phyloP scores from a whole-genome alignment of 1,139 yeast species.

The Hansenula sp. region DNA sequence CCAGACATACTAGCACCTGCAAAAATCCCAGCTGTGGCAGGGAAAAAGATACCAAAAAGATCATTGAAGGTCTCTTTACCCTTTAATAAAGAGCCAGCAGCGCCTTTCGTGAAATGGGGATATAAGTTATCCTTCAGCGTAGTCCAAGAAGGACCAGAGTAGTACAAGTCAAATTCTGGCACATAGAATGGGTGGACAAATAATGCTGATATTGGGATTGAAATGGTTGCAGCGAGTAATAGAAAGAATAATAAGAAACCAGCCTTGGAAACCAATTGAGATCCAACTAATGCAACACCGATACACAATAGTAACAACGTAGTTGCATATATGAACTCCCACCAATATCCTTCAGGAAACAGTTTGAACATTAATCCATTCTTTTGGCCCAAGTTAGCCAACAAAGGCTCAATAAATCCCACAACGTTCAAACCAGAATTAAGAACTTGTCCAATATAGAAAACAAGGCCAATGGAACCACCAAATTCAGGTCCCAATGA shows the following conservation, averaged over 20 bases:
- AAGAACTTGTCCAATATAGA: slow-evolving; percentile 72
- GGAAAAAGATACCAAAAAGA: slow-evolving; percentile 91
- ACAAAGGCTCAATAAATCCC: slow-evolving; percentile 71
- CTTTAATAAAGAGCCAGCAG: slow-evolving; percentile 79
- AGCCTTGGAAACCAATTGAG: slow-evolving; percentile 78
- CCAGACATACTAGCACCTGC: slow-evolving; percentile 99
- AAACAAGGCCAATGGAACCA: slow-evolving; percentile 76
- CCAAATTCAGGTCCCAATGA: slow-evolving; percentile 83
- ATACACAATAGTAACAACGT: slow-evolving; percentile 68
- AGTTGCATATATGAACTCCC: slow-evolving; percentile 61
- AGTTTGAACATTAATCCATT: slow-evolving; percentile 53
- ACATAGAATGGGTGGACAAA: slow-evolving; percentile 57
- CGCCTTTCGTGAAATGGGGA: slow-evolving; percentile 83
- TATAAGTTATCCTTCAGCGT: slow-evolving; percentile 62
- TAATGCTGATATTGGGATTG: slow-evolving; percentile 77
- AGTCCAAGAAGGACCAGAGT: slow-evolving; percentile 70
- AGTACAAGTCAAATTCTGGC: slow-evolving; percentile 44
- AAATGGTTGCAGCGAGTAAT: slow-evolving; percentile 67
- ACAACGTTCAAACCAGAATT: slow-evolving; percentile 78
- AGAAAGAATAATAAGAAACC: slow-evolving; percentile 73
- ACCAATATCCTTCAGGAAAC: slow-evolving; percentile 55
- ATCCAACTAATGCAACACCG: slow-evolving; percentile 75
- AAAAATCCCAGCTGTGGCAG: slow-evolving; percentile 96
- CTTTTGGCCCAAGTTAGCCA: slow-evolving; percentile 50
- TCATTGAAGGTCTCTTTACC: slow-evolving; percentile 73